Percentiles rank a stretch among this genome's conserved stretches.
Evolutionary conservation across 345 rosid genomes (phyloP).

Genomic region (Pugionium cornutum): DNA sequence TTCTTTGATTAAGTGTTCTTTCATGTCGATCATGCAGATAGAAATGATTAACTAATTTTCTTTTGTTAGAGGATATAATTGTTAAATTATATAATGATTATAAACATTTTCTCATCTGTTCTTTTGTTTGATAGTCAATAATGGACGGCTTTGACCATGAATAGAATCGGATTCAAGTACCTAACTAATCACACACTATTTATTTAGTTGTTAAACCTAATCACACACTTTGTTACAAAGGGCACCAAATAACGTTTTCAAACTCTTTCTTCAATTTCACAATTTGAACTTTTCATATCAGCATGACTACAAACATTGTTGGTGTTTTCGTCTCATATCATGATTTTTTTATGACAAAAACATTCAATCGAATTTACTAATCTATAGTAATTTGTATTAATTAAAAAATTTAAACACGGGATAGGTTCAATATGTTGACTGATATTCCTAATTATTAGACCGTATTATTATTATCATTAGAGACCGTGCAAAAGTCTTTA

Average conservation of each 20-base stretch:
- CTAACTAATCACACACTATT: slow-evolving; percentile 16
- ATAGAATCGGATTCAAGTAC: slow-evolving; percentile 24
- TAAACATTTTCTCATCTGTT: neutral
- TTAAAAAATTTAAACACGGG: neutral
- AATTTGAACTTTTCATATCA: neutral
- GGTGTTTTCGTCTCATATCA: neutral
- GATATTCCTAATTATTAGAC: neutral
- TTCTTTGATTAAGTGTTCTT: too few relatives aligned
- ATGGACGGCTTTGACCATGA: slow-evolving; percentile 28
- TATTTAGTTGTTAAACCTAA: neutral
- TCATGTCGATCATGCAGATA: too few relatives aligned
- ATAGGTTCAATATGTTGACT: slow-evolving; percentile 3
- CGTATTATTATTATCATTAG: neutral
- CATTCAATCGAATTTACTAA: neutral
- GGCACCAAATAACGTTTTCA: slow-evolving; percentile 3
- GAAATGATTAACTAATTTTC: too few relatives aligned
- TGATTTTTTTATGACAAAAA: too few relatives aligned
- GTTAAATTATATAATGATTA: neutral
- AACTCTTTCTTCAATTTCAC: neutral
- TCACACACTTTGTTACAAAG: neutral
- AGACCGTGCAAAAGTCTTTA: neutral
- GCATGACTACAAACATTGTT: neutral
- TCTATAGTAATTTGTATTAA: too few relatives aligned
- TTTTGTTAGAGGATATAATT: too few relatives aligned
- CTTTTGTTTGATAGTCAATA: slow-evolving; percentile 15